phyloP scores from a whole-genome alignment of 108 stramenopile genomes.

The Cyclotella sp. region DNA sequence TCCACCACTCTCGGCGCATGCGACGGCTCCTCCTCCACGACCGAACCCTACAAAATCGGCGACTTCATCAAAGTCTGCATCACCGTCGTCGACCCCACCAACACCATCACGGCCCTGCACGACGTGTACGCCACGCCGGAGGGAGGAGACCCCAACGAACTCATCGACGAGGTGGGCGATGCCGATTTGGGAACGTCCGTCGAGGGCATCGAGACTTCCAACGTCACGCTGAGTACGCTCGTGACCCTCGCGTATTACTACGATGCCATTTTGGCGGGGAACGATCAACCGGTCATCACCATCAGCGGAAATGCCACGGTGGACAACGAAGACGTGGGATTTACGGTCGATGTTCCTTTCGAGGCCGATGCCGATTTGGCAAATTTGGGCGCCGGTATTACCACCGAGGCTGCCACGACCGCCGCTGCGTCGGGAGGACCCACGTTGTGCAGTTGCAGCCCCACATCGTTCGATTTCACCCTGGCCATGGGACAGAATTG shows the following conservation, averaged over 20 bases:
- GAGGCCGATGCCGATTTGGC: conserved; percentile 11
- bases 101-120: background rate
- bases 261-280: conserved; percentile 2
- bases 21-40: background rate
- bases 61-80: conserved; percentile 5
- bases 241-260: conserved; percentile 12
- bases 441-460: conserved; percentile 34
- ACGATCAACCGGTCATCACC: background rate
- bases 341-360: conserved; percentile 10
- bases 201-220: conserved; percentile 8
- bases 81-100: background rate
- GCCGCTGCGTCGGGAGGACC: background rate
- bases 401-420: conserved; percentile 4
- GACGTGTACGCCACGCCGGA: background rate
- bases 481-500: conserved; percentile 20
- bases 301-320: conserved; percentile 6
- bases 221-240: conserved; percentile 10
- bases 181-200: background rate
- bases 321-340: background rate
- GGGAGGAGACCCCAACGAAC: background rate
- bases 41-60: conserved; percentile 6
- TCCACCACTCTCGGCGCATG: conserved; percentile 7
- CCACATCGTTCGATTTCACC: conserved; percentile 18
- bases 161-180: conserved; percentile 7
- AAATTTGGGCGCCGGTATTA: background rate